Evolutionary conservation across 192 early-diverging fungal species (phyloP).

Genomic region (Coemansia nantahalensis): DNA sequence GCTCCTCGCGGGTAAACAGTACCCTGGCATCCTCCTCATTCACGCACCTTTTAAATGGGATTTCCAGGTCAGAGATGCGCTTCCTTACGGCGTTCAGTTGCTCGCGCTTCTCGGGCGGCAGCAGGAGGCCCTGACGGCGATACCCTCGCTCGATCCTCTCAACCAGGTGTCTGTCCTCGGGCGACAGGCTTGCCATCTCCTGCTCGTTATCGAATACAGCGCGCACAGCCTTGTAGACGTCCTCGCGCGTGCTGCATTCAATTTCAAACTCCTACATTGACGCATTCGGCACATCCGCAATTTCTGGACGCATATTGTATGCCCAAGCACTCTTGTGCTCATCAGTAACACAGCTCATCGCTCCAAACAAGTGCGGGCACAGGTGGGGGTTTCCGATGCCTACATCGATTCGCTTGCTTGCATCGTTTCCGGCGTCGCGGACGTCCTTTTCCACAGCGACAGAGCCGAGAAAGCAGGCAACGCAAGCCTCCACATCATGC

Average conservation of each 20-base stretch:
- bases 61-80: conserved; percentile 40
- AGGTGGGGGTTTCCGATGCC: background rate
- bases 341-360: too few relatives aligned
- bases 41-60: conserved; percentile 60
- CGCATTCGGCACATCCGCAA: background rate
- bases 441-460: conserved; percentile 51
- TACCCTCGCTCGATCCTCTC: conserved; percentile 59
- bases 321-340: too few relatives aligned
- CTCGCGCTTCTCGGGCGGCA: conserved; percentile 57
- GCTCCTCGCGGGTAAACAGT: conserved; percentile 49
- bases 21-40: conserved; percentile 51
- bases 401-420: conserved; percentile 43
- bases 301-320: too few relatives aligned
- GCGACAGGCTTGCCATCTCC: conserved; percentile 31
- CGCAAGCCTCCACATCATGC: background rate
- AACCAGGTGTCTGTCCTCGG: conserved; percentile 62
- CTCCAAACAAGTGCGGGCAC: too few relatives aligned
- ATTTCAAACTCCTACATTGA: conserved; percentile 50
- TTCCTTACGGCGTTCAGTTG: conserved; percentile 57
- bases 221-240: conserved; percentile 55
- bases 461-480: conserved; percentile 15
- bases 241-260: conserved; percentile 56
- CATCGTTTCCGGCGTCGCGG: conserved; percentile 60
- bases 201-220: conserved; percentile 37
- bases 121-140: conserved; percentile 59